These are phyloP conservation scores for Ceratobasidium sp. DNA, from an alignment of 1,284 basidiomycete species.

Conservation along the genomic window DNA sequence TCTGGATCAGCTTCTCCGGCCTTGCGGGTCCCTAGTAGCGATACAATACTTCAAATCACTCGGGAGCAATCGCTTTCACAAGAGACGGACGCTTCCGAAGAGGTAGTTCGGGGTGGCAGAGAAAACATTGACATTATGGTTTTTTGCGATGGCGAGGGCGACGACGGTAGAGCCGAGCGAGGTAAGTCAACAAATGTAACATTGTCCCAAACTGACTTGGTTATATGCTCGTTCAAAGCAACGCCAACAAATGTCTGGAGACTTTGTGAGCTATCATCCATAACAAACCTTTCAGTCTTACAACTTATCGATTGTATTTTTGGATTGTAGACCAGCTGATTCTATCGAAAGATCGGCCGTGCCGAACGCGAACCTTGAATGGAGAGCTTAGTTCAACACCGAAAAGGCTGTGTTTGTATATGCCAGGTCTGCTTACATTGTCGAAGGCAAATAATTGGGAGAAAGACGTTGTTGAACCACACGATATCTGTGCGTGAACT, in stretches of 20 bases:
- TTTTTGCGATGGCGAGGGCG: background rate
- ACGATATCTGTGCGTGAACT: background rate
- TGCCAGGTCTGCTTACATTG: background rate
- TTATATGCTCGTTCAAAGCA: background rate
- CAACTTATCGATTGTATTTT: too few species aligned
- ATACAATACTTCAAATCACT: background rate
- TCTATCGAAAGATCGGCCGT: background rate
- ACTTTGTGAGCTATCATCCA: background rate
- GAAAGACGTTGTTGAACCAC: background rate
- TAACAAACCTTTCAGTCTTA: too few species aligned
- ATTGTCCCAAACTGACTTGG: background rate
- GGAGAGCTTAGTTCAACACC: background rate
- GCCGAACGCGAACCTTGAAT: background rate
- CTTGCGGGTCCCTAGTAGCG: too few species aligned
- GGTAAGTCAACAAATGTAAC: background rate
- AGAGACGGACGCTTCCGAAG: background rate
- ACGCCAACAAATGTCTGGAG: background rate
- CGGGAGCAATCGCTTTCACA: background rate
- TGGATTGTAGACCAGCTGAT: background rate
- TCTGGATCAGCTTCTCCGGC: too few species aligned
- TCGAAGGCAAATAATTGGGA: background rate
- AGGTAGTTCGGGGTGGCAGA: background rate
- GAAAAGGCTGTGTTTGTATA: constrained; percentile 1
- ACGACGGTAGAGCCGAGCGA: background rate
- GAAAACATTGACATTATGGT: background rate